Conservation (phyloP, 2,329 filamentous ascomycete genomes). For the Calonectria pseudoreteaudii region DNA sequence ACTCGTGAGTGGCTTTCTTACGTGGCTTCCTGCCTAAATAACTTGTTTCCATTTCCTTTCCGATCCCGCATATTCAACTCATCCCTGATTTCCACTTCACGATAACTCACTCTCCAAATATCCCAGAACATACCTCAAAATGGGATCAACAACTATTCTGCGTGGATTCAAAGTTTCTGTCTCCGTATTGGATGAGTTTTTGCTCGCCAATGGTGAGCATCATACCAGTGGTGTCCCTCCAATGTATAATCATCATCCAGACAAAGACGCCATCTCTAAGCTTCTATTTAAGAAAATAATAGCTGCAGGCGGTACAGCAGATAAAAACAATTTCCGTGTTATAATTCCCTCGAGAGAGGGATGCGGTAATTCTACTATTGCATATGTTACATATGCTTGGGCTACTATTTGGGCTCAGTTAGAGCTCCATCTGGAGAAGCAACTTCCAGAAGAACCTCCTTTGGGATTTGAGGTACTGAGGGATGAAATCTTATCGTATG, state of each 20-base stretch:
- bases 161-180: constrained; percentile 1
- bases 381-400: neutral
- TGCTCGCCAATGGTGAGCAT: neutral
- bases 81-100: too few relatives aligned
- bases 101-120: neutral
- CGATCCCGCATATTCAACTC: too few relatives aligned
- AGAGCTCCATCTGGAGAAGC: neutral
- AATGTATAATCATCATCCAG: neutral
- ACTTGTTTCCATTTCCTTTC: too few relatives aligned
- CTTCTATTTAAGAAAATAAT: neutral
- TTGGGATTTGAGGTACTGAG: neutral
- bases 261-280: neutral
- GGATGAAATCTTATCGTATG: neutral
- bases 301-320: neutral
- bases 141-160: constrained; percentile 1
- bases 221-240: neutral
- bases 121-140: neutral
- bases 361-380: neutral
- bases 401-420: neutral
- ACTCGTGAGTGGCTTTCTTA: too few relatives aligned
- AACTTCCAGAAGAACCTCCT: neutral
- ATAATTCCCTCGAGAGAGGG: neutral
- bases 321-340: neutral
- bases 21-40: too few relatives aligned
- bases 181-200: neutral